Percentiles rank a stretch among this genome's conserved stretches.
These are phyloP conservation scores for Nemania sp. DNA, from an alignment of 2,329 filamentous ascomycete species.

Conservation along the genomic window DNA sequence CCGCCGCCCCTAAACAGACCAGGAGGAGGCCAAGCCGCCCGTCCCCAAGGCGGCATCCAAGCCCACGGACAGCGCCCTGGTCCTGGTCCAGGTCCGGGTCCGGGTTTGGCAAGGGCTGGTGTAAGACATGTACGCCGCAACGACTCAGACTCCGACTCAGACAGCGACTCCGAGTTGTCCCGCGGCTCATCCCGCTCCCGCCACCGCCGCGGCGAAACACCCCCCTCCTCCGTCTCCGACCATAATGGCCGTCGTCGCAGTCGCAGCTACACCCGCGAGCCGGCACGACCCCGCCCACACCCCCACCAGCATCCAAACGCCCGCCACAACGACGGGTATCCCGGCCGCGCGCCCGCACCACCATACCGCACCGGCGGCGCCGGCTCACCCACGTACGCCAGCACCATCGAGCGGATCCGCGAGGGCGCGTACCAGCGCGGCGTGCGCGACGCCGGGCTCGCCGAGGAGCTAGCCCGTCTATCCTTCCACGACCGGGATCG, in stretches of 20 bases:
- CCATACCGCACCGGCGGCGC: not conserved
- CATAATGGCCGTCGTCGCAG: not conserved
- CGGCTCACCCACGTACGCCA: slow-evolving; percentile 20
- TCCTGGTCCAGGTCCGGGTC: too few species aligned
- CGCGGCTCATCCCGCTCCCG: too few species aligned
- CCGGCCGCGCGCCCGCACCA: slow-evolving; percentile 1
- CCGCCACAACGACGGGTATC: too few species aligned
- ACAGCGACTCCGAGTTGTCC: slow-evolving; percentile 37
- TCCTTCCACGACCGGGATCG: slow-evolving; percentile 29
- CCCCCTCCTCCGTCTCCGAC: slow-evolving; percentile 38
- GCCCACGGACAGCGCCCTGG: too few species aligned
- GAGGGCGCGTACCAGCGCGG: slow-evolving; percentile 43
- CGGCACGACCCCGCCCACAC: too few species aligned
- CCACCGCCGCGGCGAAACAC: slow-evolving; percentile 33
- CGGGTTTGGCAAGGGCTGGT: too few species aligned
- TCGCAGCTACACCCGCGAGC: not conserved
- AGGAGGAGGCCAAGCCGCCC: not conserved
- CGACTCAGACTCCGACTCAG: slow-evolving; percentile 27
- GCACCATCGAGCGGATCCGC: slow-evolving; percentile 38
- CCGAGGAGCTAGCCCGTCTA: too few species aligned
- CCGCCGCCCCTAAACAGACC: not conserved
- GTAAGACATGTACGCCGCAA: slow-evolving; percentile 1
- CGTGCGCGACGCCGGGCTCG: slow-evolving; percentile 22
- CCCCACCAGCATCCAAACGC: too few species aligned
- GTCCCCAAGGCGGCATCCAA: not conserved